Conservation (phyloP, 192 early-diverging fungal genomes). For the Mortierella alpina region DNA sequence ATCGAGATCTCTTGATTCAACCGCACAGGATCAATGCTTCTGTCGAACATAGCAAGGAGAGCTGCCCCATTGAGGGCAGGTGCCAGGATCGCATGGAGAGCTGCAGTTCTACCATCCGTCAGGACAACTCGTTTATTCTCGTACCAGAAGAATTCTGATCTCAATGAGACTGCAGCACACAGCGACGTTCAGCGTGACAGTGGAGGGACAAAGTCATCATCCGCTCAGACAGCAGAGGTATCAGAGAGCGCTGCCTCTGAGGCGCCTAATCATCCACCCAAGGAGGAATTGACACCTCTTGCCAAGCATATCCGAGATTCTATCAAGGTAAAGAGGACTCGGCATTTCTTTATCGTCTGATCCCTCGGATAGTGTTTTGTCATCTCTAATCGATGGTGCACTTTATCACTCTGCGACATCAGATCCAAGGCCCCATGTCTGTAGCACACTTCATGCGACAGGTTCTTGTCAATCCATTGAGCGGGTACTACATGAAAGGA, state of each 20-base stretch:
- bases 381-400: background rate
- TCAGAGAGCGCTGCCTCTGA: background rate
- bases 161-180: background rate
- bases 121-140: constrained; percentile 16
- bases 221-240: background rate
- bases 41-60: background rate
- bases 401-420: constrained; percentile 2
- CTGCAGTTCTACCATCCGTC: background rate
- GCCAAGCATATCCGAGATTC: constrained; percentile 69
- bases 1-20: too few relatives aligned
- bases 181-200: background rate
- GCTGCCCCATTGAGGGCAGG: constrained; percentile 12
- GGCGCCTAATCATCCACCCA: constrained; percentile 33
- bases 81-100: background rate
- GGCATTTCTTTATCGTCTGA: too few relatives aligned
- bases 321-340: constrained; percentile 54
- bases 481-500: constrained; percentile 94
- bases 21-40: too few relatives aligned
- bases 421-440: constrained; percentile 78
- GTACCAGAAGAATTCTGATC: constrained; percentile 1
- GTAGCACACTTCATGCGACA: constrained; percentile 90
- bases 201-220: background rate
- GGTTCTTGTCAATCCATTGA: constrained; percentile 85
- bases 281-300: constrained; percentile 66
- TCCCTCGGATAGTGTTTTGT: background rate